Conservation (phyloP, 2,329 filamentous ascomycete species). For the Botryotinia narcissicola region DNA sequence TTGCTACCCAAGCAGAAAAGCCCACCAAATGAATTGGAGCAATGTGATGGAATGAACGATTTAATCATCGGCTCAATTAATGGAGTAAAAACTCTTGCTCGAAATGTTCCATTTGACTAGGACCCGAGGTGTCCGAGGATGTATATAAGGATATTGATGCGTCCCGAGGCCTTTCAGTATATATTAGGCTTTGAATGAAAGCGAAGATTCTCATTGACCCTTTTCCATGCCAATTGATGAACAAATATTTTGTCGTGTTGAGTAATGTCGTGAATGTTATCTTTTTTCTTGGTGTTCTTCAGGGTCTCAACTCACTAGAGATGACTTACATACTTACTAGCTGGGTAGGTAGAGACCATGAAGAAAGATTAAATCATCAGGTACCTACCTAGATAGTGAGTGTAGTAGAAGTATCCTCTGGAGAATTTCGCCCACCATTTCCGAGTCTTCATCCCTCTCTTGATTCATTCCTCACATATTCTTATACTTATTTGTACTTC, state of each 20-base stretch:
- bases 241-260: not conserved
- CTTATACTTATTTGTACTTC: not conserved
- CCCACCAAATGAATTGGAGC: constrained; percentile 41
- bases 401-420: not conserved
- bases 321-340: not conserved
- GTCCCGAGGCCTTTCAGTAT: not conserved
- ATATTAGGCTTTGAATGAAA: not conserved
- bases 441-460: not conserved
- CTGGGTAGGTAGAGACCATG: not conserved
- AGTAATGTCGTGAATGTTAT: not conserved
- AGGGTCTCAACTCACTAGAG: not conserved
- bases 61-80: not conserved
- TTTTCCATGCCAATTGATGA: not conserved
- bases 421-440: not conserved
- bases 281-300: not conserved
- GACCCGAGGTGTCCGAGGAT: not conserved
- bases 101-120: not conserved
- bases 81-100: not conserved
- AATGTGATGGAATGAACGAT: not conserved
- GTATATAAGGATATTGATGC: not conserved
- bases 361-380: not conserved
- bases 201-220: not conserved
- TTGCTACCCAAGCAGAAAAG: constrained; percentile 69
- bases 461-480: not conserved
- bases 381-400: not conserved